Percentiles rank a stretch among this genome's conserved stretches.
Evolutionary conservation across 768 basidiomycete genomes (phyloP).

Genomic region (Nidularia pulvinata): DNA sequence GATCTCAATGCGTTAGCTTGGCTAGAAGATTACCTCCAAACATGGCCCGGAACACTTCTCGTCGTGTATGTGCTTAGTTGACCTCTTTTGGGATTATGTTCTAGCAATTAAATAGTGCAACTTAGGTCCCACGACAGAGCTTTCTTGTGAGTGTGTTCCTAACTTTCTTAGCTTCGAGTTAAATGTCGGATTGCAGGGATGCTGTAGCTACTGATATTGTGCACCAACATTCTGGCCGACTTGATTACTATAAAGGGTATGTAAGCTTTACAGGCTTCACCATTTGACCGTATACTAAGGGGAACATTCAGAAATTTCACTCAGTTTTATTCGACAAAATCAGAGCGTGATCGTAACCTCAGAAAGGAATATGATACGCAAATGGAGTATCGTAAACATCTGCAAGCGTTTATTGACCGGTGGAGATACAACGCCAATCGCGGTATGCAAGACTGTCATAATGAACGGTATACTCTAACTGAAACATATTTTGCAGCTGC

Average conservation of each 20-base stretch:
- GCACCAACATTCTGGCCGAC: constrained; percentile 90
- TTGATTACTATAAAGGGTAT: constrained; percentile 98
- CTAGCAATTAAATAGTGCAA: constrained; percentile 8
- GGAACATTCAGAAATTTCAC: constrained; percentile 98
- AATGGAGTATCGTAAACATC: constrained; percentile 91
- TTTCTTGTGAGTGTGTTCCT: constrained; percentile 63
- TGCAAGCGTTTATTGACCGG: constrained; percentile 97
- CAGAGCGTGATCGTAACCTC: constrained; percentile 89
- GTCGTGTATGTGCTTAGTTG: constrained; percentile 67
- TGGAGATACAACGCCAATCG: constrained; percentile 99
- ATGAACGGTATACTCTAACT: neutral
- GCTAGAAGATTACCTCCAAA: constrained; percentile 97
- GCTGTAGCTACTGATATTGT: constrained; percentile 98
- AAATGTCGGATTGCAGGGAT: constrained; percentile 48
- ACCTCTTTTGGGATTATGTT: neutral
- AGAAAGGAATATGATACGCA: constrained; percentile 96
- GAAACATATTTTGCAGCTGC: constrained; percentile 58
- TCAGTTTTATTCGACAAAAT: constrained; percentile 99
- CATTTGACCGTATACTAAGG: too few relatives aligned
- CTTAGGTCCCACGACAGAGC: constrained; percentile 97
- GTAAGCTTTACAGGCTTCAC: constrained; percentile 6
- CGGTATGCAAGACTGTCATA: constrained; percentile 39
- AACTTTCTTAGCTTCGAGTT: neutral
- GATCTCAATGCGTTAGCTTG: constrained; percentile 97
- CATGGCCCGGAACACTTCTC: constrained; percentile 89